Conservation (phyloP, 352 stramenopile genomes). For the Phytophthora sansomeana region DNA sequence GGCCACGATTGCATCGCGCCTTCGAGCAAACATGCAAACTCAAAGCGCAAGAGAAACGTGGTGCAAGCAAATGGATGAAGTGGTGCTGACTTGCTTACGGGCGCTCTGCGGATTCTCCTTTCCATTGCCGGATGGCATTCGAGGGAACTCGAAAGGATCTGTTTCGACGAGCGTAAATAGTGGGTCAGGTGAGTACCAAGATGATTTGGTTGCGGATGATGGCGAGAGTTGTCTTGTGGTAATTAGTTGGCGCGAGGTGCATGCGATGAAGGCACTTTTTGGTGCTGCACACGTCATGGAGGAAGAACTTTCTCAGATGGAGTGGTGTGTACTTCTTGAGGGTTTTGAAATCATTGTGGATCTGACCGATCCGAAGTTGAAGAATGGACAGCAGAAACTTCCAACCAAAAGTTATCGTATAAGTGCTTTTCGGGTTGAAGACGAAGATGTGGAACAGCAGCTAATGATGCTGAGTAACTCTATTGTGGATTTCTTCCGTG, state of each 20-base stretch:
- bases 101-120: slow-evolving; percentile 86
- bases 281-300: slow-evolving; percentile 88
- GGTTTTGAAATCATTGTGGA: slow-evolving; percentile 86
- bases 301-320: slow-evolving; percentile 75
- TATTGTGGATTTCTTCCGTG: slow-evolving; percentile 87
- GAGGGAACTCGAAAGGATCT: slow-evolving; percentile 49
- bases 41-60: slow-evolving; percentile 44
- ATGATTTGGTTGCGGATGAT: slow-evolving; percentile 59
- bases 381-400: slow-evolving; percentile 76
- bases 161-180: slow-evolving; percentile 41
- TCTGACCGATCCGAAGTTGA: slow-evolving; percentile 75
- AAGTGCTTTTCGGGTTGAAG: slow-evolving; percentile 74
- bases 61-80: slow-evolving; percentile 74
- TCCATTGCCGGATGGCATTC: slow-evolving; percentile 69
- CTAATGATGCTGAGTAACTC: slow-evolving; percentile 85
- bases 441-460: slow-evolving; percentile 90
- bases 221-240: slow-evolving; percentile 70
- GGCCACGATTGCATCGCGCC: slow-evolving; percentile 72
- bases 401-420: slow-evolving; percentile 82
- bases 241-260: slow-evolving; percentile 85
- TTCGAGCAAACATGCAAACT: slow-evolving; percentile 62
- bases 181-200: slow-evolving; percentile 34
- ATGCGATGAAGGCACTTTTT: slow-evolving; percentile 91
- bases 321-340: slow-evolving; percentile 82
- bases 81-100: slow-evolving; percentile 75